These are phyloP conservation scores for Trichophyton simii DNA, from an alignment of 2,329 filamentous ascomycete genomes.

Conservation along the genomic window DNA sequence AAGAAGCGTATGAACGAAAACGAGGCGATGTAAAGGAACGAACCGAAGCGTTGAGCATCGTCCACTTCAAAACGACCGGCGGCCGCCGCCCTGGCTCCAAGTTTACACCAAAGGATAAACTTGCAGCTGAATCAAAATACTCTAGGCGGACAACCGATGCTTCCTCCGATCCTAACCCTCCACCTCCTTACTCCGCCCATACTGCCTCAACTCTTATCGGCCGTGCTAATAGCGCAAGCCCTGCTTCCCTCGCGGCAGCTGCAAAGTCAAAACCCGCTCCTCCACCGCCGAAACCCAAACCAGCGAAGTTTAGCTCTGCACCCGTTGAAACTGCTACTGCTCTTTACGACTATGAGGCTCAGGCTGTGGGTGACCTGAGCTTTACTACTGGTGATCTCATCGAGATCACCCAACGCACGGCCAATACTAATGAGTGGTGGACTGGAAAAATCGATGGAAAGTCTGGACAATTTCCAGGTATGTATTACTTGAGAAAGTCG, in stretches of 20 bases:
- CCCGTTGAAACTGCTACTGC: constrained; percentile 71
- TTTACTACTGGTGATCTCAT: constrained; percentile 82
- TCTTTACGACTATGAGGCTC: constrained; percentile 90
- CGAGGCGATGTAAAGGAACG: constrained; percentile 79
- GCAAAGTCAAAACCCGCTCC: constrained; percentile 56
- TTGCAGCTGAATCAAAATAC: constrained; percentile 27
- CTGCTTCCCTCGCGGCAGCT: constrained; percentile 36
- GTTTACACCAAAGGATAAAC: constrained; percentile 24
- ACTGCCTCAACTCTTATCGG: constrained; percentile 24
- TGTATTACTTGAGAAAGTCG: constrained; percentile 21
- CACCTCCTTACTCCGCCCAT: constrained; percentile 56
- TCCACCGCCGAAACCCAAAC: constrained; percentile 71
- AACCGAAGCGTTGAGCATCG: constrained; percentile 71
- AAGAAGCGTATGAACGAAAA: constrained; percentile 81
- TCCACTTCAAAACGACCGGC: constrained; percentile 83
- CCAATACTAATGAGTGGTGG: constrained; percentile 97
- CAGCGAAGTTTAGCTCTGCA: constrained; percentile 54
- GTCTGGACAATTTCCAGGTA: constrained; percentile 90
- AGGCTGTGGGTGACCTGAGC: constrained; percentile 85
- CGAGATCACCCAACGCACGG: constrained; percentile 71
- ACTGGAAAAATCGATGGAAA: constrained; percentile 65
- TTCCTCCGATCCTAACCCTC: constrained; percentile 44
- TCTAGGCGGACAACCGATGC: constrained; percentile 31
- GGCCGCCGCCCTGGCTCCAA: constrained; percentile 33
- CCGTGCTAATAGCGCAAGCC: constrained; percentile 26